phyloP scores from a whole-genome alignment of 2,329 filamentous ascomycete genomes.

The Epichloe amarillans region DNA sequence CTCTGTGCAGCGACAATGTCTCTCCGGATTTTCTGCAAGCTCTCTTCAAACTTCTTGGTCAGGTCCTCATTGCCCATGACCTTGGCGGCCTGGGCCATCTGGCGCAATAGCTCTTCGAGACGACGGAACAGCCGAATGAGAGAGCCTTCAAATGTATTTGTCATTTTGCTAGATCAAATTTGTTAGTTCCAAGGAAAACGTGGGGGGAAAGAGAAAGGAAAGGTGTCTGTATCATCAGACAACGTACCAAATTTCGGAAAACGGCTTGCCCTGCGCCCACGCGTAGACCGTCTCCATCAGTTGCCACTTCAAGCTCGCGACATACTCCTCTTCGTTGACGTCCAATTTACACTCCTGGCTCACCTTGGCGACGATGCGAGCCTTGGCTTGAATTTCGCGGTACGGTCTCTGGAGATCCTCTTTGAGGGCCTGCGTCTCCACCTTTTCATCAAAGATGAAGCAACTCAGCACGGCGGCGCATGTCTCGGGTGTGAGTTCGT shows the following conservation, averaged over 20 bases:
- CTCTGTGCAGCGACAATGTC: conserved; percentile 94
- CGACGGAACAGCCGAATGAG: conserved; percentile 92
- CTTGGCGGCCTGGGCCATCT: conserved; percentile 91
- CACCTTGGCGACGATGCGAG: conserved; percentile 80
- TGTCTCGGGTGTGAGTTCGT: conserved; percentile 79
- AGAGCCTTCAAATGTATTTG: conserved; percentile 92
- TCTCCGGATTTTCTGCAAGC: conserved; percentile 71
- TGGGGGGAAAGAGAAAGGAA: no score
- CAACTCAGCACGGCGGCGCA: conserved; percentile 78
- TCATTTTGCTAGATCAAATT: conserved; percentile 69
- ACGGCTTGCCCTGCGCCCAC: conserved; percentile 83
- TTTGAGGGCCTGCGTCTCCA: conserved; percentile 61
- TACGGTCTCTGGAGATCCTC: conserved; percentile 81
- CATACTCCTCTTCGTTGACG: conserved; percentile 90
- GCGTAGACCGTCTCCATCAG: conserved; percentile 92
- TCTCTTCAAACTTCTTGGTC: conserved; percentile 79
- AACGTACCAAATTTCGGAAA: conserved; percentile 87
- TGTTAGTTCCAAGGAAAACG: not conserved
- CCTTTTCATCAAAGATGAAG: conserved; percentile 97
- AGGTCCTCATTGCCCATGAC: conserved; percentile 97
- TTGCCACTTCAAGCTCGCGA: conserved; percentile 80
- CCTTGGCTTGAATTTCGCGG: conserved; percentile 76
- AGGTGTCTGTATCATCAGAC: not conserved
- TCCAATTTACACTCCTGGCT: conserved; percentile 88
- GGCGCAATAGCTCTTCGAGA: conserved; percentile 81